These are phyloP conservation scores for Amphirosellinia nigrospora DNA, from an alignment of 495 filamentous ascomycete species.

Conservation along the genomic window DNA sequence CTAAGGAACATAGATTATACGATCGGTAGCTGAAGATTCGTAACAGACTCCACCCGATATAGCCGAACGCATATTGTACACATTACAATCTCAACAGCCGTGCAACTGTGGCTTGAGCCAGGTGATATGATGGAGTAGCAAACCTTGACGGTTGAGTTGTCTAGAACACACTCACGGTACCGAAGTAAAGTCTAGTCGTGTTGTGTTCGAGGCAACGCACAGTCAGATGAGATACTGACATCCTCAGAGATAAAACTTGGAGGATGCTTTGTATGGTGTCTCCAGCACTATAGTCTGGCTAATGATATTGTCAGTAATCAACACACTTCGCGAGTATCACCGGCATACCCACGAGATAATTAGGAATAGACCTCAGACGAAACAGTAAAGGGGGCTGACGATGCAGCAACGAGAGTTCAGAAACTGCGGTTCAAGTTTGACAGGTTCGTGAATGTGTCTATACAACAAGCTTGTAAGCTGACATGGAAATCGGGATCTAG, in stretches of 20 bases:
- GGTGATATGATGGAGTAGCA: background rate
- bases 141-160: background rate
- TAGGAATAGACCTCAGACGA: slow-evolving; percentile 1
- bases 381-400: slow-evolving; percentile 4
- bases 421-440: background rate
- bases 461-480: slow-evolving; percentile 19
- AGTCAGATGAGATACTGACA: background rate
- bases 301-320: background rate
- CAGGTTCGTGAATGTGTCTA: background rate
- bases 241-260: background rate
- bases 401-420: background rate
- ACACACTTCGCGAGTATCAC: background rate
- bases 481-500: background rate
- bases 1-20: slow-evolving; percentile 4
- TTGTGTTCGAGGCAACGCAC: background rate
- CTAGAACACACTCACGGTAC: slow-evolving; percentile 5
- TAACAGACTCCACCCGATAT: background rate
- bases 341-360: background rate
- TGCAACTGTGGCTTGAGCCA: slow-evolving; percentile 15
- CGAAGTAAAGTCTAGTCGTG: background rate
- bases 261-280: background rate
- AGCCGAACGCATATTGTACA: background rate
- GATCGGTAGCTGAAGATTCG: background rate
- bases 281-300: background rate
- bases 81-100: slow-evolving; percentile 1